Base-by-base conservation (phyloP, 2,329 filamentous ascomycete genomes). In the Ophiostoma quercus region DNA sequence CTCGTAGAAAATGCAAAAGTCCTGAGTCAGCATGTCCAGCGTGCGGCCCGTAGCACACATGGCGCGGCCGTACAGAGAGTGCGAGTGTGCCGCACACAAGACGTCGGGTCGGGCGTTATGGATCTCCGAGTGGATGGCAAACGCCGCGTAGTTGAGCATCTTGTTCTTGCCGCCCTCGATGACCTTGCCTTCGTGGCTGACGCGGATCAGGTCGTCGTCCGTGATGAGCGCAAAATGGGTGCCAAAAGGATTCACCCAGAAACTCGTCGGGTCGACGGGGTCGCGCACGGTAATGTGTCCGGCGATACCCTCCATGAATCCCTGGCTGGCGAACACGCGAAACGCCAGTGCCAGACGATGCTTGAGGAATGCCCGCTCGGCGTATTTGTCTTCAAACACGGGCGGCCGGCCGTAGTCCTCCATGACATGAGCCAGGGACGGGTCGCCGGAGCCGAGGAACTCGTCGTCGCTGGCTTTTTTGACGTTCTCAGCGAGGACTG, bases 211-310 rank as follows among this genome's bases (percentile, higher is more conserved):
- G 74, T 88, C 86, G 1, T 79, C 80, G 0, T 84, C 84, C 71
- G 84, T 85, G 70, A 88, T 80, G 71, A 85, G 76, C 5, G 81
- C 85, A 74, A 88, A 88, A 75, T 88, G 86, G 57, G 79, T 79
- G 11, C 83, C 84, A 0, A 88, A 79, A 0, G 86, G 86, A 74
- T 88, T 88, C 67, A 86, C 88, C 86, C 87, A 88, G 76, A 88
- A 87, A 1, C 80, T 81, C 72, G 86, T 79, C 0, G 79, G 77
- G 71, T 82, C 77, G 74, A 87, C 84, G 0, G 87, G 86, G 73
- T 88, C 87, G 14, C 86, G 81, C 0, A 88, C 83, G 11, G 79
- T 82, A 71, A 90, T 89, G 76, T 90, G 87, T 0, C 87, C 87
- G 3, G 81, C 80, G 78, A 88, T 87, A 71, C 87, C 87, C 76